Evolutionary conservation across 2,329 filamentous ascomycete species (phyloP).

Genomic region (Ophiostoma triangulosporum): DNA sequence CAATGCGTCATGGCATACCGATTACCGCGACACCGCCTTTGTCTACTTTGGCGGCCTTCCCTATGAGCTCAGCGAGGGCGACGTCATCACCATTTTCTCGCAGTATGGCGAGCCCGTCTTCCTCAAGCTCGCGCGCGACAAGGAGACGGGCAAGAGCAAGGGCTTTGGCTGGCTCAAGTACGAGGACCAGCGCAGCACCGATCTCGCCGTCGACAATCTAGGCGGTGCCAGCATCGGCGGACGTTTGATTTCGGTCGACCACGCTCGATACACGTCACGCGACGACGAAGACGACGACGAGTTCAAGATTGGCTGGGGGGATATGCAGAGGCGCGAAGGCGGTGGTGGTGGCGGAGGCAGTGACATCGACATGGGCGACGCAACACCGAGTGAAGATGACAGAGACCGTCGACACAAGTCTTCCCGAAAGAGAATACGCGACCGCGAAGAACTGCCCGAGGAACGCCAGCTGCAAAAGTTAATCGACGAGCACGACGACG

Average conservation of each 20-base stretch:
- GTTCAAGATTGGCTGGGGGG: slow-evolving; percentile 44
- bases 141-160: slow-evolving; percentile 87
- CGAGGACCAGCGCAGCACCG: slow-evolving; percentile 91
- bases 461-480: slow-evolving; percentile 67
- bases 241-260: slow-evolving; percentile 73
- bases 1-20: slow-evolving; percentile 88
- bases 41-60: slow-evolving; percentile 91
- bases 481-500: slow-evolving; percentile 73
- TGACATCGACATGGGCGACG: slow-evolving; percentile 32
- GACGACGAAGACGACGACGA: slow-evolving; percentile 61
- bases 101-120: slow-evolving; percentile 93
- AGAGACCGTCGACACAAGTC: slow-evolving; percentile 24
- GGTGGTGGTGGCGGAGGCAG: slow-evolving; percentile 21
- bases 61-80: slow-evolving; percentile 86
- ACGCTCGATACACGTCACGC: slow-evolving; percentile 78
- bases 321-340: slow-evolving; percentile 34
- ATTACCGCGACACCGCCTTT: slow-evolving; percentile 91
- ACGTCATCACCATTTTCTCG: slow-evolving; percentile 91
- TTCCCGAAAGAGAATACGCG: slow-evolving; percentile 17
- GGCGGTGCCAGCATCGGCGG: slow-evolving; percentile 75
- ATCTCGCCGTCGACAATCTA: slow-evolving; percentile 91
- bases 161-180: slow-evolving; percentile 97
- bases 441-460: slow-evolving; percentile 50
- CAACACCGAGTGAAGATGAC: slow-evolving; percentile 25
- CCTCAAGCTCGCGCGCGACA: slow-evolving; percentile 83